Percentiles rank a stretch among this genome's conserved stretches.
phyloP scores from a whole-genome alignment of 257 asterid genomes.

The Nemophila menziesii region DNA sequence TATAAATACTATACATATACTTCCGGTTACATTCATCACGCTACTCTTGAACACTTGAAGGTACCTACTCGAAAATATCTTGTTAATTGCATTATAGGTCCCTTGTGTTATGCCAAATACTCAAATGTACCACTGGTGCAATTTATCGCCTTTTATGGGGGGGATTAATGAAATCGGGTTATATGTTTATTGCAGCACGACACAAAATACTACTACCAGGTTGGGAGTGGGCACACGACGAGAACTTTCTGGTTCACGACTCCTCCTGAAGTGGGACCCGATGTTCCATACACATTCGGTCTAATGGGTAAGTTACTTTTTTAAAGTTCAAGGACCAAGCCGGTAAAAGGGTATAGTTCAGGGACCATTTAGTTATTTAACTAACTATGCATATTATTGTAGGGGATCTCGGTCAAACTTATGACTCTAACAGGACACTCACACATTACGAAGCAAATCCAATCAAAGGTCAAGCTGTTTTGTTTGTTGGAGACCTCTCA shows the following conservation, averaged over 20 bases:
- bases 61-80: constrained; percentile 22
- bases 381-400: neutral
- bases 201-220: constrained; percentile 68
- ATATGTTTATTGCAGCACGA: constrained; percentile 32
- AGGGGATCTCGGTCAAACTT: constrained; percentile 14
- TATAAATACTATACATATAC: constrained; percentile 59
- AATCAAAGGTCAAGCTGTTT: constrained; percentile 8
- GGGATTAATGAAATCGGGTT: neutral
- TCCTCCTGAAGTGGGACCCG: constrained; percentile 75
- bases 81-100: no score
- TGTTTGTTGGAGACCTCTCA: constrained; percentile 10
- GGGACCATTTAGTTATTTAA: no score
- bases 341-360: no score
- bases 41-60: constrained; percentile 41
- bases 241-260: constrained; percentile 73
- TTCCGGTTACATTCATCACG: constrained; percentile 77
- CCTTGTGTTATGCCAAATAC: no score
- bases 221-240: constrained; percentile 40
- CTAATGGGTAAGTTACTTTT: constrained; percentile 61
- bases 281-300: constrained; percentile 82
- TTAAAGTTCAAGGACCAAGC: no score
- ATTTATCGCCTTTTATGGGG: neutral
- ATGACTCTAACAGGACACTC: constrained; percentile 12
- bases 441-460: constrained; percentile 12
- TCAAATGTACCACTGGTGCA: no score